A percentile compares a stretch with the other conserved stretches of the same genome.
Evolutionary conservation across 768 basidiomycete genomes (phyloP).

Genomic region (Candolleomyces aberdarensis): DNA sequence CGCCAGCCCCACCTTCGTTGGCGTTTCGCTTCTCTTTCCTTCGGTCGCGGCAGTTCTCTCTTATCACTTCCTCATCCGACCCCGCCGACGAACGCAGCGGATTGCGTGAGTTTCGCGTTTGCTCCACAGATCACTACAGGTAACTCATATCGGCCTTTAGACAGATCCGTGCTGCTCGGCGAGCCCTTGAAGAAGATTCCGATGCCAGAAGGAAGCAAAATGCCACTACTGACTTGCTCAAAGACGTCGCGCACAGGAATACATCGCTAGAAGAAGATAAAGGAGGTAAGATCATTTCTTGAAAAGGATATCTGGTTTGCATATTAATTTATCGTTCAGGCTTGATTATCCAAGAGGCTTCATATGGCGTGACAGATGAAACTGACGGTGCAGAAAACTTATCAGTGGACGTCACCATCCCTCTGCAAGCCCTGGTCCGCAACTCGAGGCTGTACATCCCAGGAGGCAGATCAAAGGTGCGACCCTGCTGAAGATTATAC

Average conservation of each 20-base stretch:
- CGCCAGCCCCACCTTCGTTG: constrained; percentile 41
- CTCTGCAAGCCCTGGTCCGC: constrained; percentile 78
- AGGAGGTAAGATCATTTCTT: constrained; percentile 47
- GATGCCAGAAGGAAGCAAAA: constrained; percentile 62
- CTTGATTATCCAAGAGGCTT: constrained; percentile 72
- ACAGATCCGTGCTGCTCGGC: constrained; percentile 63
- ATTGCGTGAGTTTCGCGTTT: constrained; percentile 39
- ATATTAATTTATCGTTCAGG: constrained; percentile 39
- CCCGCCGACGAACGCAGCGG: constrained; percentile 50
- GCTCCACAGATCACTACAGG: background rate
- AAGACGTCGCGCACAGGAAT: constrained; percentile 64
- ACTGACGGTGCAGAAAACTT: constrained; percentile 52
- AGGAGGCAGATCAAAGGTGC: constrained; percentile 71
- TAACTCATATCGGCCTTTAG: constrained; percentile 30
- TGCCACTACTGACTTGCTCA: constrained; percentile 59
- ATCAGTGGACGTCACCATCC: constrained; percentile 72
- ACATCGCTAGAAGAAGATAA: constrained; percentile 59
- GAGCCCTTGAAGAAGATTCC: constrained; percentile 60
- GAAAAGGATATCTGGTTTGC: background rate
- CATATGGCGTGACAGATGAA: constrained; percentile 58
- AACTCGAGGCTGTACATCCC: constrained; percentile 78
- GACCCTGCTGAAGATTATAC: background rate
- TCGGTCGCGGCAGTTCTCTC: constrained; percentile 48
- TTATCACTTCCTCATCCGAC: constrained; percentile 58
- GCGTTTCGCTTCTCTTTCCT: constrained; percentile 53